Evolutionary conservation across 352 stramenopile species (phyloP).

Genomic region (Phytophthora pinifolia): DNA sequence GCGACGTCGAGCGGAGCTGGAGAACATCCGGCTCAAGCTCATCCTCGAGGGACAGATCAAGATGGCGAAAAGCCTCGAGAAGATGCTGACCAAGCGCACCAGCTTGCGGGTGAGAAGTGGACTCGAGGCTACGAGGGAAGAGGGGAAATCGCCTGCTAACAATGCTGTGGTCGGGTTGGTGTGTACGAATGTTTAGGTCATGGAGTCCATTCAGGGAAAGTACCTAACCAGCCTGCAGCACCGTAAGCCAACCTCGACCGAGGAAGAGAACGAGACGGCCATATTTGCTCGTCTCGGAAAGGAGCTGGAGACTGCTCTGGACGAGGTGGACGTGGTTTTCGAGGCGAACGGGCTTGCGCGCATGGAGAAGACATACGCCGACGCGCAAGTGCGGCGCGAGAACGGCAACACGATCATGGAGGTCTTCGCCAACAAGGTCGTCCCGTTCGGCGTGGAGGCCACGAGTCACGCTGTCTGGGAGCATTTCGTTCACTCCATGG

Average conservation of each 20-base stretch:
- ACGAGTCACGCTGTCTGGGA: constrained; percentile 49
- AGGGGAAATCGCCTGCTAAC: constrained; percentile 19
- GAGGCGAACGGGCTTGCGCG: constrained; percentile 47
- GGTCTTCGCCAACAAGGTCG: constrained; percentile 61
- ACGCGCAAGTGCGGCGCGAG: constrained; percentile 50
- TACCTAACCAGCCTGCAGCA: constrained; percentile 40
- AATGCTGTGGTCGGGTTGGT: constrained; percentile 24
- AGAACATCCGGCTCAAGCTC: constrained; percentile 60
- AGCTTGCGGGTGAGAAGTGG: constrained; percentile 35
- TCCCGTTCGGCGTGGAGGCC: constrained; percentile 47
- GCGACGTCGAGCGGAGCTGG: constrained; percentile 44
- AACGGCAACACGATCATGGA: constrained; percentile 46
- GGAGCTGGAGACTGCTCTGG: constrained; percentile 39
- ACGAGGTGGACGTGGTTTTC: constrained; percentile 52
- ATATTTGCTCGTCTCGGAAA: constrained; percentile 52
- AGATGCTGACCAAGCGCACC: constrained; percentile 56
- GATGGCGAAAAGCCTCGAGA: constrained; percentile 52
- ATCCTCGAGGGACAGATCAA: constrained; percentile 55
- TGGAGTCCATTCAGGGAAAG: constrained; percentile 52
- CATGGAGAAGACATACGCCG: constrained; percentile 52
- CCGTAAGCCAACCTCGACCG: constrained; percentile 36
- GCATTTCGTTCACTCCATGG: constrained; percentile 58
- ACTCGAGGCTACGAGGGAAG: neutral
- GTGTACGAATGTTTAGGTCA: constrained; percentile 34
- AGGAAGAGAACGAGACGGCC: constrained; percentile 43